These are phyloP conservation scores for Xylaria cubensis DNA, from an alignment of 495 filamentous ascomycete species.

Conservation along the genomic window DNA sequence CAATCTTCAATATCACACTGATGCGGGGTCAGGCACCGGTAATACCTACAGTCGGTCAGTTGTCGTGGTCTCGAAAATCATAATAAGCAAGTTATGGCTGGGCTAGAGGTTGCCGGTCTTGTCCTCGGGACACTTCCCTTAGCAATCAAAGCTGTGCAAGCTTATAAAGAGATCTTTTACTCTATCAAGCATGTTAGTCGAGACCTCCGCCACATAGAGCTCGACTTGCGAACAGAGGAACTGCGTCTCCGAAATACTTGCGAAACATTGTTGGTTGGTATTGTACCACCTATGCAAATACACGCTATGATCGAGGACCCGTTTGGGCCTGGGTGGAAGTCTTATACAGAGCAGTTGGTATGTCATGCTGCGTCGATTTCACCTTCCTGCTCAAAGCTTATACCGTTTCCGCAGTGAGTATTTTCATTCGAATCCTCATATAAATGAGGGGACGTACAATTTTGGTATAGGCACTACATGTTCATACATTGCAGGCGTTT, in stretches of 20 bases:
- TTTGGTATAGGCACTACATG: not conserved
- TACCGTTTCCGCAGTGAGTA: not conserved
- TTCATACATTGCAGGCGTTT: not conserved
- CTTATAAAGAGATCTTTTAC: not conserved
- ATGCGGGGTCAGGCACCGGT: not conserved
- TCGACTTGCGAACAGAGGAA: not conserved
- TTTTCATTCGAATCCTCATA: not conserved
- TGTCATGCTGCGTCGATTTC: not conserved
- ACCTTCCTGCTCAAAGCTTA: not conserved
- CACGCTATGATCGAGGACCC: slow-evolving; percentile 2
- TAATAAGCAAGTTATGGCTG: not conserved
- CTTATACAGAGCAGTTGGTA: not conserved
- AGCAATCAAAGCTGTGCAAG: not conserved
- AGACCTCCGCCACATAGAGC: not conserved
- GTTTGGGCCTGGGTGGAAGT: slow-evolving; percentile 7
- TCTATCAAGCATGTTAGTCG: not conserved
- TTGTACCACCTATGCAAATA: not conserved
- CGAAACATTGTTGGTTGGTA: not conserved
- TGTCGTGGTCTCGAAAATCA: not conserved
- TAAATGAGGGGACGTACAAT: not conserved
- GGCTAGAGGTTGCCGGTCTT: slow-evolving; percentile 1
- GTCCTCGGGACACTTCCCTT: not conserved
- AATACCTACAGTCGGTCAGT: no score
- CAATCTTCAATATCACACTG: not conserved
- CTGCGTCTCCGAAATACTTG: not conserved